Base-by-base conservation (phyloP, 78 protist genomes). In the Mastigamoeba balamuthi region DNA sequence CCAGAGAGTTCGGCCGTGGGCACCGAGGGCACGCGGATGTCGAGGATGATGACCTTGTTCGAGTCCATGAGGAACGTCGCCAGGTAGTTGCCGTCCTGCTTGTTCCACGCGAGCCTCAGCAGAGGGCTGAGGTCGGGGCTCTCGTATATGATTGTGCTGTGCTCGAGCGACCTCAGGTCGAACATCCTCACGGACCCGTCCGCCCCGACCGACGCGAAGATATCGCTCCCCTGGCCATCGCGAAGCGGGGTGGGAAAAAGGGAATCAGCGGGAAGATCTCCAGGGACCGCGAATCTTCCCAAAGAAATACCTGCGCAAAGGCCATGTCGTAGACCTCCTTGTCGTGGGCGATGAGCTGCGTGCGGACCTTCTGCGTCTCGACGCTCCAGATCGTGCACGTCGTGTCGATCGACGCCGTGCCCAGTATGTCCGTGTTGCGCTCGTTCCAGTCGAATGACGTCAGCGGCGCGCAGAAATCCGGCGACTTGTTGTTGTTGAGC, bases 281-380 rank as follows among this genome's bases (percentile, higher is more conserved):
- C n/a, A n/a, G n/a, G n/a, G n/a, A n/a, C n/a, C n/a, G n/a, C n/a
- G n/a, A n/a, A n/a, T n/a, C n/a, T n/a, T 48, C 58, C 17, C 58
- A 48, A 48, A 25, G 58, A 48, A 48, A 48, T 25, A 48, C 58
- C 9, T 40, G 27, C 2, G 94, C 83, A 63, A 94, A 94, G 23
- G 96, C 97, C 3, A 96, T 80, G 77, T 96, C 99, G 69, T 77
- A 97, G 9, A 97, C 99, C 40, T 97, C 99, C 44, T 95, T 92
- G 74, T 97, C 99, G 79, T 97, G 99, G 9, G 99, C 99, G 58
- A 97, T 97, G 36, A 97, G 85, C 81, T 97, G 98, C n/a, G 97
- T 92, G 17, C 58, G 17, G 17, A 48, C 58, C 17, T 7, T 40
- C 63, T 8, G 29, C 63, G 75, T 81, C 81, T 87, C 88, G 44